Evolutionary conservation across 495 filamentous ascomycete genomes (phyloP).

Genomic region (Penicillium argentinense): DNA sequence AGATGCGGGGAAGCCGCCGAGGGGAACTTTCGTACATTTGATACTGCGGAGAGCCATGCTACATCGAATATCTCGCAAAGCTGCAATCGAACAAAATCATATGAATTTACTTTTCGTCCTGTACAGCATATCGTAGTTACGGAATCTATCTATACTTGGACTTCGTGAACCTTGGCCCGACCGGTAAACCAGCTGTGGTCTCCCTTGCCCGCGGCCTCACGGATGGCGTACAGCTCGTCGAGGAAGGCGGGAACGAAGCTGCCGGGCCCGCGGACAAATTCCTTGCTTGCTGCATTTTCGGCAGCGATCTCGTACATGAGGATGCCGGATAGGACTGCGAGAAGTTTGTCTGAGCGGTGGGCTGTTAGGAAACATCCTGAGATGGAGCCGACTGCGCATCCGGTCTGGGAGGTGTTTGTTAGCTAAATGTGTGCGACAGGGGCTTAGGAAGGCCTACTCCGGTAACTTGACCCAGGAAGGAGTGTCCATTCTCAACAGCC

Average conservation of each 20-base stretch:
- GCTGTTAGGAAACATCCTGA: constrained; percentile 72
- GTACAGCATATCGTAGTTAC: constrained; percentile 4
- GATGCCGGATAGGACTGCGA: constrained; percentile 70
- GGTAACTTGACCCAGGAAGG: constrained; percentile 75
- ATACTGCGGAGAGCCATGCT: not conserved
- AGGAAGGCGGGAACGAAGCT: constrained; percentile 87
- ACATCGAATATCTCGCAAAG: not conserved
- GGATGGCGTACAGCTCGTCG: constrained; percentile 63
- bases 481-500: constrained; percentile 73
- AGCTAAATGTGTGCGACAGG: not conserved
- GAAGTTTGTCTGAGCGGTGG: constrained; percentile 57
- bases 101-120: constrained; percentile 2
- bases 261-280: constrained; percentile 74
- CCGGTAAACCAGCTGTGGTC: constrained; percentile 53
- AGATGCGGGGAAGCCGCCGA: constrained; percentile 28
- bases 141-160: constrained; percentile 29
- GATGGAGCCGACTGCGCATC: constrained; percentile 81
- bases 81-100: not conserved
- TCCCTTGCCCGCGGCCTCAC: constrained; percentile 44
- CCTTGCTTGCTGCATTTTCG: constrained; percentile 61
- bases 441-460: constrained; percentile 48
- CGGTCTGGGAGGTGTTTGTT: constrained; percentile 47
- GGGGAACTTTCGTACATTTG: constrained; percentile 6
- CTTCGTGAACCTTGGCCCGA: constrained; percentile 53
- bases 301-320: constrained; percentile 85